Percentiles rank a stretch among this genome's conserved stretches.
These are phyloP conservation scores for Pseudonitzschia delicatissima DNA, from an alignment of 108 stramenopile species.

Conservation along the genomic window DNA sequence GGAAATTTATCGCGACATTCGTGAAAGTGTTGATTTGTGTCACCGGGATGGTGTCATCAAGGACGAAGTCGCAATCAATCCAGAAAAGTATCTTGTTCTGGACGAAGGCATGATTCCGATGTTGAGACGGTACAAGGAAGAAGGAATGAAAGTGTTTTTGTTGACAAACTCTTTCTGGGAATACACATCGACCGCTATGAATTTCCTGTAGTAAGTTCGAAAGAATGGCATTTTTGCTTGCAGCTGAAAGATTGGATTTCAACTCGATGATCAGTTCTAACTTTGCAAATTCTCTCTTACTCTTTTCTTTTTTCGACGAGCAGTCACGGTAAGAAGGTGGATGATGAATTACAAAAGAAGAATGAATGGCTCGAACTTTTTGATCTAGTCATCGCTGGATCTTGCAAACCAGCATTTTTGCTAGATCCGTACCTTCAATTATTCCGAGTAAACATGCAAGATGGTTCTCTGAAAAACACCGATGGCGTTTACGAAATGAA, in stretches of 20 bases:
- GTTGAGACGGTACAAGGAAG: slow-evolving; percentile 66
- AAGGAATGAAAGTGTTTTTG: slow-evolving; percentile 89
- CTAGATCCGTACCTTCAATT: slow-evolving; percentile 85
- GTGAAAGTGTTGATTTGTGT: slow-evolving; percentile 92
- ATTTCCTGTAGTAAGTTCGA: slow-evolving; percentile 66
- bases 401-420: slow-evolving; percentile 88
- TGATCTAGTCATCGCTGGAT: slow-evolving; percentile 90
- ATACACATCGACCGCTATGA: slow-evolving; percentile 95
- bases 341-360: slow-evolving; percentile 59
- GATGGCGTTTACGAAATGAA: slow-evolving; percentile 91
- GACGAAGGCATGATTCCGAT: slow-evolving; percentile 88
- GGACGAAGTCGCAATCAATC: slow-evolving; percentile 85
- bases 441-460: slow-evolving; percentile 77
- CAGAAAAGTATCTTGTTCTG: slow-evolving; percentile 79
- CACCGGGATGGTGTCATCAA: slow-evolving; percentile 97
- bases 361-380: slow-evolving; percentile 94
- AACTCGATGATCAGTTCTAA: background rate
- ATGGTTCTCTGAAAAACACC: slow-evolving; percentile 82
- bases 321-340: slow-evolving; percentile 52
- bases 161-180: slow-evolving; percentile 95
- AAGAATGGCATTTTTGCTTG: background rate
- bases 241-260: background rate
- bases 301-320: background rate
- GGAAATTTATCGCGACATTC: slow-evolving; percentile 82
- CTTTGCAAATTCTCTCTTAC: background rate